Evolutionary conservation across 176 grass and related monocot species (phyloP).

Genomic region (Carex parvula): DNA sequence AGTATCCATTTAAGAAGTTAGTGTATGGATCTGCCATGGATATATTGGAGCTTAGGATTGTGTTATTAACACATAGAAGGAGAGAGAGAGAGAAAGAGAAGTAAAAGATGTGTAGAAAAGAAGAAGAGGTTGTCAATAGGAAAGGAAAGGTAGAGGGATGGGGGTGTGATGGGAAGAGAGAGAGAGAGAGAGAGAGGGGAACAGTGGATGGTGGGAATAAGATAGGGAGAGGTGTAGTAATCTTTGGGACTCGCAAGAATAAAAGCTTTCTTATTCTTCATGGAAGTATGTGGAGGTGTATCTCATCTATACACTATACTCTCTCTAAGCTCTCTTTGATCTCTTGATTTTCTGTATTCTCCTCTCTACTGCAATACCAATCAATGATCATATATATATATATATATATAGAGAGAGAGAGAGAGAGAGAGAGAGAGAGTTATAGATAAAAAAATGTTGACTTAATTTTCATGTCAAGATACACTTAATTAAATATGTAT

Average conservation of each 20-base stretch:
- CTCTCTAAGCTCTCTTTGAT: not conserved
- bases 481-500: too few relatives aligned
- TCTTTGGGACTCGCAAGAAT: constrained; percentile 31
- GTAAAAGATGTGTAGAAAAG: not conserved
- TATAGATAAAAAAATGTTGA: too few relatives aligned
- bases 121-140: not conserved
- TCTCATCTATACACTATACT: not conserved
- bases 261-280: constrained; percentile 35
- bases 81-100: not conserved
- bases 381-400: not conserved
- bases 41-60: not conserved
- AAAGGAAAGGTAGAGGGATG: constrained; percentile 23
- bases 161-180: constrained; percentile 18
- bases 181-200: constrained; percentile 12
- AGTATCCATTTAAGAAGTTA: constrained; percentile 25
- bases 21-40: constrained; percentile 34
- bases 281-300: constrained; percentile 29
- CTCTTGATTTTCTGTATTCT: not conserved
- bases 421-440: too few relatives aligned
- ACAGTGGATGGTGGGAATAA: constrained; percentile 15
- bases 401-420: not conserved
- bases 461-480: too few relatives aligned
- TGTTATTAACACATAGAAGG: not conserved
- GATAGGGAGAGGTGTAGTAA: constrained; percentile 34
- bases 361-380: not conserved